Percentiles rank a stretch among this genome's conserved stretches.
These are phyloP conservation scores for Clonostachys rosea DNA, from an alignment of 2,329 filamentous ascomycete species.

Conservation along the genomic window DNA sequence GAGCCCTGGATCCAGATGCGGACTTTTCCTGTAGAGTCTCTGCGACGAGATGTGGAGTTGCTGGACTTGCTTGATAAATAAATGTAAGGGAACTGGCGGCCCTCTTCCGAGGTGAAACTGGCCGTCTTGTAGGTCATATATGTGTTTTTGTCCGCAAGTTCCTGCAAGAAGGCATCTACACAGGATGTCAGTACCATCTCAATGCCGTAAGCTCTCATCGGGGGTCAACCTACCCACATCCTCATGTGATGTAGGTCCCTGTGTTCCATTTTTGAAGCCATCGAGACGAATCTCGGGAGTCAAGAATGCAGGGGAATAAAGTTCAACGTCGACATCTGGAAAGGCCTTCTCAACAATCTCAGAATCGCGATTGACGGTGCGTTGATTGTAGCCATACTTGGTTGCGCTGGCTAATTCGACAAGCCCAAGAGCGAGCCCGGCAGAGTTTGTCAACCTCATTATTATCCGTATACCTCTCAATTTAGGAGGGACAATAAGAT, in stretches of 20 bases:
- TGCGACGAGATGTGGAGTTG: not conserved
- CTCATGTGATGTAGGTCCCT: constrained; percentile 8
- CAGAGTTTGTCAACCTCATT: constrained; percentile 2
- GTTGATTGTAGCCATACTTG: constrained; percentile 9
- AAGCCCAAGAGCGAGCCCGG: constrained; percentile 3
- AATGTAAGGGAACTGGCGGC: constrained; percentile 8
- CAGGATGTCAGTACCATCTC: not conserved
- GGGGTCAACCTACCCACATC: constrained; percentile 6
- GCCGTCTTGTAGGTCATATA: constrained; percentile 9
- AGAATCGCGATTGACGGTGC: constrained; percentile 2
- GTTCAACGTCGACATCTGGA: constrained; percentile 7
- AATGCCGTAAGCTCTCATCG: not conserved
- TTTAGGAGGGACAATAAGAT: no score
- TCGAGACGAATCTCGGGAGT: constrained; percentile 4
- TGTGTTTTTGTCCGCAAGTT: constrained; percentile 5
- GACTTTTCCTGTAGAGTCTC: constrained; percentile 10
- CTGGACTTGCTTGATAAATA: constrained; percentile 3
- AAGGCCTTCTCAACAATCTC: constrained; percentile 4
- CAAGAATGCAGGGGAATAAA: constrained; percentile 8
- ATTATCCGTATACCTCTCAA: not conserved
- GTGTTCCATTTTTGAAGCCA: constrained; percentile 8
- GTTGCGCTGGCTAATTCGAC: constrained; percentile 2
- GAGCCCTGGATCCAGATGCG: constrained; percentile 23
- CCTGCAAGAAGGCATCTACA: constrained; percentile 7
- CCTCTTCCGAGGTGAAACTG: constrained; percentile 11